A percentile compares a stretch with the other conserved stretches of the same genome.
Evolutionary conservation across 2,329 filamentous ascomycete genomes (phyloP).

Genomic region (Fusarium decemcellulare): DNA sequence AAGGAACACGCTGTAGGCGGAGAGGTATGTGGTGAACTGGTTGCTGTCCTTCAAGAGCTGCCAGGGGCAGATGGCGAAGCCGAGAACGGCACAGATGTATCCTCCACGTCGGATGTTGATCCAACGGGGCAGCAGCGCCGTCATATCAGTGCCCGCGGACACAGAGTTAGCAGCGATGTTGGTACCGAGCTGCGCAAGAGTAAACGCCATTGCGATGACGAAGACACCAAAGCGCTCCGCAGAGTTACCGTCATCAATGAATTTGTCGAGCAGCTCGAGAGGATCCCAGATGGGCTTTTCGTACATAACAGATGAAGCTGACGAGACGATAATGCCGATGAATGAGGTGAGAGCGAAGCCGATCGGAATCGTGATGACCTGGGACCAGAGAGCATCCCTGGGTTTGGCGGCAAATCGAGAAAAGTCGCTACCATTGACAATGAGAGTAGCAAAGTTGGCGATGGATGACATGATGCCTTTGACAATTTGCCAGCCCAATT

Average conservation of each 20-base stretch:
- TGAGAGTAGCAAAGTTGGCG: constrained; percentile 91
- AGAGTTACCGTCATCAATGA: constrained; percentile 78
- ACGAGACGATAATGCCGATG: constrained; percentile 85
- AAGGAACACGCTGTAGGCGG: constrained; percentile 94
- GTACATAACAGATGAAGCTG: constrained; percentile 79
- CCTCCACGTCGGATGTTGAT: constrained; percentile 89
- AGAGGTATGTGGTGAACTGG: constrained; percentile 92
- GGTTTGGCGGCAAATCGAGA: constrained; percentile 85
- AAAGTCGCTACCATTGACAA: constrained; percentile 88
- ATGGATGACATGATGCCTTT: constrained; percentile 91
- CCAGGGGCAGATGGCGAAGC: constrained; percentile 90
- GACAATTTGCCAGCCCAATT: constrained; percentile 85
- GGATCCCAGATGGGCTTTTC: constrained; percentile 80
- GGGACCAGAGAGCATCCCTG: constrained; percentile 83
- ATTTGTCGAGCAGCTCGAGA: constrained; percentile 74
- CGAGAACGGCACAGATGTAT: constrained; percentile 85
- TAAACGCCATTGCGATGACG: constrained; percentile 78
- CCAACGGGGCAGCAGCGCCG: constrained; percentile 83
- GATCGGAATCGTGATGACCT: constrained; percentile 80
- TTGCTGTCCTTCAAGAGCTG: constrained; percentile 82
- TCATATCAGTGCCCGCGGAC: constrained; percentile 86
- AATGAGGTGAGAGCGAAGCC: constrained; percentile 86
- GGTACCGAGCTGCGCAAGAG: constrained; percentile 86
- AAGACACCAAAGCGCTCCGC: constrained; percentile 82
- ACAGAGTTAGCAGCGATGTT: constrained; percentile 92